Percentiles rank a stretch among this genome's conserved stretches.
Evolutionary conservation across 495 filamentous ascomycete species (phyloP).

Genomic region (Penicillium bovifimosum): DNA sequence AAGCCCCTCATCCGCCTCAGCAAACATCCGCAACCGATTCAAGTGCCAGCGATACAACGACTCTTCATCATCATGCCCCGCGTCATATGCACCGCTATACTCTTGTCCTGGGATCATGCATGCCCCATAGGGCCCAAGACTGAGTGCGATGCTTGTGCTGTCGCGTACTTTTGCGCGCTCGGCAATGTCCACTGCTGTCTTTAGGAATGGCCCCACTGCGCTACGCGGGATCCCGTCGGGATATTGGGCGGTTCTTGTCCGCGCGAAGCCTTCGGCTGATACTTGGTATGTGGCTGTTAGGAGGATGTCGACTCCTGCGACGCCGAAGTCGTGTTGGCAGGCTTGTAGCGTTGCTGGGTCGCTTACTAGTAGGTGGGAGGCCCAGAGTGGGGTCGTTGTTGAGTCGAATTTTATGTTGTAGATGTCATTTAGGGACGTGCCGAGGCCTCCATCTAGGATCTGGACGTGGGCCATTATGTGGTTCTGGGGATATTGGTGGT

Average conservation of each 20-base stretch:
- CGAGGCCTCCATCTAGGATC: constrained; percentile 61
- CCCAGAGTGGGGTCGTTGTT: constrained; percentile 55
- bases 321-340: constrained; percentile 50
- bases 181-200: constrained; percentile 29
- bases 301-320: constrained; percentile 52
- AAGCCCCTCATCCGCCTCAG: constrained; percentile 22
- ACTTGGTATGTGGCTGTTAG: constrained; percentile 63
- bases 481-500: neutral
- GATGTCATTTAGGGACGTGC: constrained; percentile 56
- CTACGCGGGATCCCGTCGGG: constrained; percentile 21
- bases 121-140: constrained; percentile 61
- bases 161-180: constrained; percentile 22
- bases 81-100: constrained; percentile 57
- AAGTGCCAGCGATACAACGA: constrained; percentile 50
- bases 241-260: constrained; percentile 25
- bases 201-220: constrained; percentile 21
- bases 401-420: constrained; percentile 43
- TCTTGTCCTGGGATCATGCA: constrained; percentile 58
- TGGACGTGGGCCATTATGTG: constrained; percentile 29
- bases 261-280: constrained; percentile 47
- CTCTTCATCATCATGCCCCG: constrained; percentile 34
- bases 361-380: constrained; percentile 54
- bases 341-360: constrained; percentile 42
- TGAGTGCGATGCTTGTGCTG: constrained; percentile 38
- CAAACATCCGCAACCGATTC: constrained; percentile 47